These are phyloP conservation scores for Nakazawaea anatomiae DNA, from an alignment of 805 yeast species.

Conservation along the genomic window DNA sequence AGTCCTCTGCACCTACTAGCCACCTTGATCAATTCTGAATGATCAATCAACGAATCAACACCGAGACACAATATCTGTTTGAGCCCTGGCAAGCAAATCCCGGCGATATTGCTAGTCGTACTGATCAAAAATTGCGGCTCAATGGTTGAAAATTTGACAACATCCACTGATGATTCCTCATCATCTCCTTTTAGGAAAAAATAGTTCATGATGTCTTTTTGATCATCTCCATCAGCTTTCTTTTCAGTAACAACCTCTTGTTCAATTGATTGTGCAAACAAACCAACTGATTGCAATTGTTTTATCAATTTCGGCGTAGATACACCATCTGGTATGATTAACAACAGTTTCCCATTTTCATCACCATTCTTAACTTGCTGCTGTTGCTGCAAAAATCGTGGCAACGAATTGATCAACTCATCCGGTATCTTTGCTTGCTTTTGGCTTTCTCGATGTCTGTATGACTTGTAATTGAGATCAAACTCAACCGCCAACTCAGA, in stretches of 20 bases:
- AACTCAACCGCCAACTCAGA: slow-evolving; percentile 4
- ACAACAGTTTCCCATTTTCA: background rate
- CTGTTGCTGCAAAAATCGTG: background rate
- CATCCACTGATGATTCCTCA: too few species aligned
- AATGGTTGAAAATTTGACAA: slow-evolving; percentile 4
- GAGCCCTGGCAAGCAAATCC: slow-evolving; percentile 22
- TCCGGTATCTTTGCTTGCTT: background rate
- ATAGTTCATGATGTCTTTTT: too few species aligned
- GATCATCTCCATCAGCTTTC: too few species aligned
- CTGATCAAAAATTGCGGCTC: slow-evolving; percentile 14
- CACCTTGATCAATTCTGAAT: slow-evolving; percentile 16
- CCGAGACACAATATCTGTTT: slow-evolving; percentile 24
- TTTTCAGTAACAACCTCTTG: too few species aligned
- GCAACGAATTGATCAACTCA: background rate
- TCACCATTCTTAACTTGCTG: background rate
- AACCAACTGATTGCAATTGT: background rate
- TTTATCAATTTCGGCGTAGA: background rate
- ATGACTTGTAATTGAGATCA: slow-evolving; percentile 6
- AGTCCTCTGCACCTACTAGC: slow-evolving; percentile 20
- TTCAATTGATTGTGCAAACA: background rate
- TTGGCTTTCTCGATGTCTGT: background rate
- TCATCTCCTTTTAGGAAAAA: too few species aligned
- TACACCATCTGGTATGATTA: slow-evolving; percentile 7
- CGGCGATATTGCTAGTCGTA: slow-evolving; percentile 19
- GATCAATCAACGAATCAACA: slow-evolving; percentile 22